Conservation (phyloP, 2,329 filamentous ascomycete genomes). For the Rhinocladiella mackenziei region DNA sequence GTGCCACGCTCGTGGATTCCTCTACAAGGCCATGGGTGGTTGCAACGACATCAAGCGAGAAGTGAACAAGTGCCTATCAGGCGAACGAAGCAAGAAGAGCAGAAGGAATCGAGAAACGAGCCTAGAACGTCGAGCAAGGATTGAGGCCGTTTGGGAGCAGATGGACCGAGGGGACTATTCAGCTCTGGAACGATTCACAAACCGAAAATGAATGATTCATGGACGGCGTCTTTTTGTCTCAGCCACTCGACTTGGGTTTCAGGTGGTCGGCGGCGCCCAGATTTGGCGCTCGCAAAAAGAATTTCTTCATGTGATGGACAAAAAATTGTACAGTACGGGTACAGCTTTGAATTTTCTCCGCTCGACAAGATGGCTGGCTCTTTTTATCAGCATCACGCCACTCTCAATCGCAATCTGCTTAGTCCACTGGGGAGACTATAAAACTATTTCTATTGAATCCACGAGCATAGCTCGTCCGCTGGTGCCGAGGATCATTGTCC, state of each 20-base stretch:
- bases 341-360: too few species aligned
- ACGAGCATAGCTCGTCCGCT: too few species aligned
- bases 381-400: too few species aligned
- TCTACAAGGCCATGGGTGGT: slow-evolving; percentile 85
- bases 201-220: slow-evolving; percentile 51
- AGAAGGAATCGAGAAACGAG: slow-evolving; percentile 69
- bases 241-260: too few species aligned
- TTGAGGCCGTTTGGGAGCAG: slow-evolving; percentile 75
- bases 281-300: not conserved
- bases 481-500: too few species aligned
- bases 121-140: slow-evolving; percentile 65
- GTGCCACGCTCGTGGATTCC: slow-evolving; percentile 87
- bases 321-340: too few species aligned
- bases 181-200: slow-evolving; percentile 54
- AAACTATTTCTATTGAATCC: too few species aligned
- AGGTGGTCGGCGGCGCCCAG: not conserved
- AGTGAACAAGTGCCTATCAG: slow-evolving; percentile 79
- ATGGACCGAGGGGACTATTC: slow-evolving; percentile 53
- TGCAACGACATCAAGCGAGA: slow-evolving; percentile 83
- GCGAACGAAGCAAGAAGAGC: slow-evolving; percentile 74
- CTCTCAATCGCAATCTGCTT: too few species aligned
- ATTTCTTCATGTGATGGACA: too few species aligned
- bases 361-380: too few species aligned
- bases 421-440: too few species aligned
- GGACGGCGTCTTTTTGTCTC: not conserved